Conservation (phyloP, 805 yeast species). For the Hanseniaspora hatyaiensis region DNA sequence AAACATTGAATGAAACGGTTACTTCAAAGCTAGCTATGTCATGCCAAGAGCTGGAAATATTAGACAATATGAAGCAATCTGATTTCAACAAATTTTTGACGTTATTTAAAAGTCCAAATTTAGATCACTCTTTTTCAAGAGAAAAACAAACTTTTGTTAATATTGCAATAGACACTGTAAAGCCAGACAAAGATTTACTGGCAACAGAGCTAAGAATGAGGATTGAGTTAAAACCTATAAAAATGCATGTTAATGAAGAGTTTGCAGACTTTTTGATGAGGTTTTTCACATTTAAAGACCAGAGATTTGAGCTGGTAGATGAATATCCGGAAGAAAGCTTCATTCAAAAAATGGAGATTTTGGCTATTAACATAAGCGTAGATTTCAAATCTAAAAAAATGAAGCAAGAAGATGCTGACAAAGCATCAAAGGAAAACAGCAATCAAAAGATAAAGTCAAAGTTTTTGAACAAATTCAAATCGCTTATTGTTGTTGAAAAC, state of each 20-base stretch:
- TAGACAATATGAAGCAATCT: constrained; percentile 73
- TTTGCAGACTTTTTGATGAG: constrained; percentile 73
- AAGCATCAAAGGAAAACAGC: too few species aligned
- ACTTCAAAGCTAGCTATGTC: constrained; percentile 39
- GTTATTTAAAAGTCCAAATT: constrained; percentile 40
- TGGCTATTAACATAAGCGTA: constrained; percentile 48
- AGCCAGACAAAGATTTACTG: constrained; percentile 54
- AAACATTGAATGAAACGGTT: constrained; percentile 34
- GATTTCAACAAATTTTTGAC: constrained; percentile 82
- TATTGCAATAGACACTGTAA: constrained; percentile 42
- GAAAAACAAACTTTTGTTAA: constrained; percentile 36
- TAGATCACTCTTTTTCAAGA: not conserved
- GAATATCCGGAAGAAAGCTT: constrained; percentile 52
- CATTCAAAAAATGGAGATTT: constrained; percentile 56
- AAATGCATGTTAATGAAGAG: constrained; percentile 86
- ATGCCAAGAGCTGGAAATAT: constrained; percentile 45
- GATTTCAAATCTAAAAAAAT: constrained; percentile 85
- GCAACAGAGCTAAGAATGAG: constrained; percentile 54
- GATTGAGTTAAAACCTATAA: constrained; percentile 49
- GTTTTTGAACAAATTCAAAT: constrained; percentile 58
- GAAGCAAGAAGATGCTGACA: constrained; percentile 84
- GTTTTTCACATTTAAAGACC: constrained; percentile 70
- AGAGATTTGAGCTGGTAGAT: constrained; percentile 49
- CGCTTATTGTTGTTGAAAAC: constrained; percentile 79
- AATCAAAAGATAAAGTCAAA: constrained; percentile 58